These are phyloP conservation scores for Neckera pumila DNA, from an alignment of 225 moss, liverwort and hornwort species.

Conservation along the genomic window DNA sequence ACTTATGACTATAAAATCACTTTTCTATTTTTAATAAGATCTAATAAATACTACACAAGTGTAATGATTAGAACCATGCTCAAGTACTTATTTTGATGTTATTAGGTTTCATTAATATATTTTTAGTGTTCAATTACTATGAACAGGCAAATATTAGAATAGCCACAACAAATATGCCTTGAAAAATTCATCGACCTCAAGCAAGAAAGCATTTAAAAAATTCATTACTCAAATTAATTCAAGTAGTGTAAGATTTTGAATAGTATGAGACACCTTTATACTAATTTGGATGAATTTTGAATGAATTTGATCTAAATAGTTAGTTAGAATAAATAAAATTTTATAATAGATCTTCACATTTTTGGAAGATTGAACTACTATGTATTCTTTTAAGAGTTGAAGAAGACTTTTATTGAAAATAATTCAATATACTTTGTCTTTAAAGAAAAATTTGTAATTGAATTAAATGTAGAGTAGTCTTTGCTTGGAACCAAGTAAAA, in stretches of 20 bases:
- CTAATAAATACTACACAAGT: not conserved
- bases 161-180: rapidly evolving
- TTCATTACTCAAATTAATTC: not conserved
- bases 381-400: too few species aligned
- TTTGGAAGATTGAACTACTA: too few species aligned
- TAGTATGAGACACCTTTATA: not conserved
- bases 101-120: not conserved
- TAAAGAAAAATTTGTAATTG: too few species aligned
- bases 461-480: too few species aligned
- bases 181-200: not conserved
- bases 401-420: too few species aligned
- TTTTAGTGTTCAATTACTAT: not conserved
- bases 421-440: too few species aligned
- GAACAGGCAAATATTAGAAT: not conserved
- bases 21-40: not conserved
- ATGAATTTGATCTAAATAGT: not conserved
- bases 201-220: not conserved
- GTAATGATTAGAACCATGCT: not conserved
- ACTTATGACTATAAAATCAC: not conserved
- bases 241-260: not conserved
- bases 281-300: not conserved
- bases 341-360: too few species aligned
- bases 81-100: not conserved
- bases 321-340: not conserved
- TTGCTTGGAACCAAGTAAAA: too few species aligned